phyloP scores from a whole-genome alignment of 2,329 filamentous ascomycete genomes.

The Xylaria digitata region DNA sequence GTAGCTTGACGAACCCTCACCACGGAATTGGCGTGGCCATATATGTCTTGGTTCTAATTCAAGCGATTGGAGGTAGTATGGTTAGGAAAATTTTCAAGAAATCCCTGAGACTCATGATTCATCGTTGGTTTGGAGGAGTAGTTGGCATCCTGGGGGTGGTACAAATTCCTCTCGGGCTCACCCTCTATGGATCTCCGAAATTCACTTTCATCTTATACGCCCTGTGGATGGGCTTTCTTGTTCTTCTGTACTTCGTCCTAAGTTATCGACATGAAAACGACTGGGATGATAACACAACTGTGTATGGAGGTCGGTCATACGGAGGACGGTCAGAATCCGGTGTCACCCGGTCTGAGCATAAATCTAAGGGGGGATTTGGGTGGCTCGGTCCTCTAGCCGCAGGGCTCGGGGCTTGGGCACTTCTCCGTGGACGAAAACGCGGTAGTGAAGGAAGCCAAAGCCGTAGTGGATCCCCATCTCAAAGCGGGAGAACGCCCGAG shows the following conservation, averaged over 20 bases:
- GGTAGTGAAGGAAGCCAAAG: conserved; percentile 55
- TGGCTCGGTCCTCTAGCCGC: conserved; percentile 67
- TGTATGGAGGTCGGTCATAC: conserved; percentile 44
- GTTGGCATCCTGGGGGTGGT: conserved; percentile 84
- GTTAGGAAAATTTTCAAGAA: conserved; percentile 65
- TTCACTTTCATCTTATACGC: conserved; percentile 87
- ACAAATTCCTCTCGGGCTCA: conserved; percentile 89
- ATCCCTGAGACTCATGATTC: conserved; percentile 71
- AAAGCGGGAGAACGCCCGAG: conserved; percentile 56
- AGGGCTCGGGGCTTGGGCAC: conserved; percentile 61
- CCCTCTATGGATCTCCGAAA: conserved; percentile 90
- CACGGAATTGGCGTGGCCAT: conserved; percentile 86
- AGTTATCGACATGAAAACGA: conserved; percentile 73
- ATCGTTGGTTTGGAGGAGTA: conserved; percentile 86
- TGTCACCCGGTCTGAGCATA: conserved; percentile 44
- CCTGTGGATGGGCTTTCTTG: conserved; percentile 77
- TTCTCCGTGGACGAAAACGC: conserved; percentile 60
- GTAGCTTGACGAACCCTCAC: conserved; percentile 82
- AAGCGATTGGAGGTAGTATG: conserved; percentile 75
- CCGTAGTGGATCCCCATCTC: conserved; percentile 51
- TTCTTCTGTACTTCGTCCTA: conserved; percentile 82
- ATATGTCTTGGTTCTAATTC: conserved; percentile 77
- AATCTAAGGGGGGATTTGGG: conserved; percentile 56
- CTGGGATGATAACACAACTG: conserved; percentile 58
- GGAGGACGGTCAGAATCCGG: conserved; percentile 66